Evolutionary conservation across 768 basidiomycete species (phyloP).

Genomic region (Kwoniella sp.): DNA sequence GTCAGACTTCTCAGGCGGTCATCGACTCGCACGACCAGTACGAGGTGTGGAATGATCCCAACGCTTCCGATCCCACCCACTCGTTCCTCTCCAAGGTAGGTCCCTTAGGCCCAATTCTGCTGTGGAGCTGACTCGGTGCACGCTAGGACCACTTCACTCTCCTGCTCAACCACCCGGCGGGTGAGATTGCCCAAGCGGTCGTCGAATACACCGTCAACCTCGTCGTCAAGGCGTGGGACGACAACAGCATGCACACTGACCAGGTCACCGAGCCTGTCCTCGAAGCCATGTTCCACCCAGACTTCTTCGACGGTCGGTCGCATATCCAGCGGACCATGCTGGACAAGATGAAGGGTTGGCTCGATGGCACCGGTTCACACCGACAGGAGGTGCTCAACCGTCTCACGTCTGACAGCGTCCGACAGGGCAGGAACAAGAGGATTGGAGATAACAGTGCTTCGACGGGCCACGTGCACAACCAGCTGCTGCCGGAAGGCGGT

Average conservation of each 20-base stretch:
- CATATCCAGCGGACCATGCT: conserved; percentile 44
- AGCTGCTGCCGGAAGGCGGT: conserved; percentile 40
- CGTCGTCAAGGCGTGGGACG: conserved; percentile 80
- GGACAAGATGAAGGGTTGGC: conserved; percentile 38
- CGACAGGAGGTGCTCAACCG: conserved; percentile 41
- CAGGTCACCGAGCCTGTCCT: conserved; percentile 44
- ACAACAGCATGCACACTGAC: conserved; percentile 50
- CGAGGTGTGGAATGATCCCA: conserved; percentile 78
- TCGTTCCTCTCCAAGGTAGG: conserved; percentile 64
- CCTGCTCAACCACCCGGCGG: conserved; percentile 70
- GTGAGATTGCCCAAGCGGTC: conserved; percentile 65
- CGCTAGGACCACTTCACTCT: conserved; percentile 65
- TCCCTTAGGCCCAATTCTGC: background rate
- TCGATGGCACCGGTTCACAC: conserved; percentile 30
- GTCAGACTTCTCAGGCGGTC: conserved; percentile 66
- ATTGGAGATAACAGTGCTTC: conserved; percentile 35
- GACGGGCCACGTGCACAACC: conserved; percentile 43
- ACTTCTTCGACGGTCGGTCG: conserved; percentile 37
- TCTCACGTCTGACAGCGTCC: conserved; percentile 39
- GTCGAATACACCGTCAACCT: conserved; percentile 63
- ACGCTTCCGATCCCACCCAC: conserved; percentile 65
- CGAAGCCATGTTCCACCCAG: conserved; percentile 47
- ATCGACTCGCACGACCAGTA: conserved; percentile 77
- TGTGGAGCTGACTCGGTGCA: background rate
- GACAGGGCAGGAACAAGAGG: conserved; percentile 39